Base-by-base conservation (phyloP, 2,329 filamentous ascomycete genomes). In the Elsinoe perseae region DNA sequence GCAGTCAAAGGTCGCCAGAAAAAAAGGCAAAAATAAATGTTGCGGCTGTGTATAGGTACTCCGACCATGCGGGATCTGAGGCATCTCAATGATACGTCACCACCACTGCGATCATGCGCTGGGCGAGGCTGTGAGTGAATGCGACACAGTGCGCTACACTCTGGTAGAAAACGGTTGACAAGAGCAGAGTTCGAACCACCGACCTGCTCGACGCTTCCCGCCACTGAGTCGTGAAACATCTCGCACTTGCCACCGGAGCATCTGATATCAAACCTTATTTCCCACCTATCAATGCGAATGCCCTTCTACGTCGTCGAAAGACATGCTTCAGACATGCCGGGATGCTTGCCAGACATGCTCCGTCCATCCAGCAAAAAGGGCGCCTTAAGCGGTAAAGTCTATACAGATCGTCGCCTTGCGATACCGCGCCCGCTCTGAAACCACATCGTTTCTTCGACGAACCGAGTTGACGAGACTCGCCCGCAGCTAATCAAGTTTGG, bases 351-450 rank as follows among this genome's bases (percentile, higher is more conserved):
- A 14, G 10, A 36, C 5, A 36, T 36, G 10, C 32, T 25, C 40
- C 18, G 20, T 44, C 21, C 20, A 2, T 23, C 21, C 20, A 30
- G 44, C 44, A 32, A 50, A 48, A 50, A 50, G 44, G 32, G 44
- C 44, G 27, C 44, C 44, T 50, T 28, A 50, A 50, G 23, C 44
- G 44, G 25, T 30, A 21, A 21, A 50, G 44, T 30, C 44, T 50
- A 36, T 12, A 50, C 44, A 18, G 44, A 25, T 50, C 44, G 44
- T 50, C 44, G 32, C 44, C 44, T 27, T 34, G 44, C 44, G 30
- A 9, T 30, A 18, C 44, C 28, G 44, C 27, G 44, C 21, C 44
- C 27, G 44, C 44, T 25, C 44, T 27, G 20, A 50, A 50, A 50
- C 28, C 44, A 44, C 14, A 25, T 50, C 32, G 32, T 50, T 25